A percentile compares a stretch with the other conserved stretches of the same genome.
Evolutionary conservation across 257 asterid genomes (phyloP).

Genomic region (Voacanga thouarsii): DNA sequence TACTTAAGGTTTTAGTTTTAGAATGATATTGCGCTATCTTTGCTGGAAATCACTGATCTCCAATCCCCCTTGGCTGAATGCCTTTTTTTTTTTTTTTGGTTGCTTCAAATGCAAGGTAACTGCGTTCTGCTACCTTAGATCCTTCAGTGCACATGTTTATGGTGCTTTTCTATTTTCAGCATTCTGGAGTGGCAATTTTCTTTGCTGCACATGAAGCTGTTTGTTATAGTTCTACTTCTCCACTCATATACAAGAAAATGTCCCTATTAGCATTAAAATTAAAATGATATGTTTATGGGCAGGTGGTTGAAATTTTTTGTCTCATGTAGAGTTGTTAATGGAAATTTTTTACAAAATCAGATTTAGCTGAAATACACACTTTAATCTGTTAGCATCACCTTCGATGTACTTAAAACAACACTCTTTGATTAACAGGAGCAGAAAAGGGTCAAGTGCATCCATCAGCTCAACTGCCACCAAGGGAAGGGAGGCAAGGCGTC

Average conservation of each 20-base stretch:
- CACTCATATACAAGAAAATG: background rate
- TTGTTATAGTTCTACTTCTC: background rate
- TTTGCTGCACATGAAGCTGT: background rate
- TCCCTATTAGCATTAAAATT: background rate
- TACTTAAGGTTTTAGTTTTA: too few species aligned
- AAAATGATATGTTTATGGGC: background rate
- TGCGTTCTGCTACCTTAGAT: background rate
- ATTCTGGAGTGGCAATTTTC: background rate
- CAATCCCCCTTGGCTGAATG: too few species aligned
- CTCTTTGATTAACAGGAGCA: conserved; percentile 50
- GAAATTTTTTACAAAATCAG: background rate
- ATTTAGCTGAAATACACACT: background rate
- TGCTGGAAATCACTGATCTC: too few species aligned
- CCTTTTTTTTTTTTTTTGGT: too few species aligned
- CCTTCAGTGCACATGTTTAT: background rate
- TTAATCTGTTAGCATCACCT: background rate
- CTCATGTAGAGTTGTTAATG: background rate
- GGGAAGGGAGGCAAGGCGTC: conserved; percentile 72
- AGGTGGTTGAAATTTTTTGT: background rate
- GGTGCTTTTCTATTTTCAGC: background rate
- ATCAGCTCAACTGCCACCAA: conserved; percentile 50
- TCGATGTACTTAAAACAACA: conserved; percentile 1
- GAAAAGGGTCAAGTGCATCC: conserved; percentile 67
- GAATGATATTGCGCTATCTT: too few species aligned
- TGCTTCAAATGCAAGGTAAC: too few species aligned